Evolutionary conservation across 768 basidiomycete genomes (phyloP), one percentile per base, ranked within the genome.

Genomic region (Leccinum subtestaceum): DNA sequence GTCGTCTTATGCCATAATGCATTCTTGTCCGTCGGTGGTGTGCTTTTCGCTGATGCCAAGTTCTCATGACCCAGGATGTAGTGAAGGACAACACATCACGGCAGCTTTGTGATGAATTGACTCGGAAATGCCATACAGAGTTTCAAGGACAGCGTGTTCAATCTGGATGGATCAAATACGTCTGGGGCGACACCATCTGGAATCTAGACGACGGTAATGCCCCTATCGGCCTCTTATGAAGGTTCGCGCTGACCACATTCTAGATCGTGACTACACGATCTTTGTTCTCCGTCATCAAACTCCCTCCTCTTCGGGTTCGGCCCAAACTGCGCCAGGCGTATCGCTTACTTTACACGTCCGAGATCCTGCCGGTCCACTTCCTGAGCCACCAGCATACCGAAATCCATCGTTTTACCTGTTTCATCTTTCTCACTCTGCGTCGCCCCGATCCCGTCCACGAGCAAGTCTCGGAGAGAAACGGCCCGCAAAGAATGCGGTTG

Each of bases 181-280:
- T 89, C 61, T 95, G 84, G 78, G 85, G 86, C 63, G 83, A 85
- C 13, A 77, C 84, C 0, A 72, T 91, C 52, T 97, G 91, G 91
- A 89, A 90, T 67, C 75, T 98, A 11, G 93, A 96, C 69, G 95
- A 98, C 67, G 94, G 94, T 89, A 66, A 67, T 76, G 70, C 15
- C 32, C 29, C 38, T 23, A 21, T 51, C 34, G 36, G 21, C 6
- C 36, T 27, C 15, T 5, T 23, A 15, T 4, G 3, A 1, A 15
- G 27, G 3, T 8, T 2, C 51, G 19, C 34, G 23, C 49, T 32
- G 45, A 19, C 25, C 48, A 40, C 25, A 50, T 55, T 46, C 27
- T 65, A 88, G 94, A 92, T 43, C 86, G 90, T 11, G 94, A 98
- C 75, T 93, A 95, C 70, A 82, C 85, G 19, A 96, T 98, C 59